These are phyloP conservation scores for Diaporthe ilicicola DNA, from an alignment of 2,329 filamentous ascomycete species.

Conservation along the genomic window DNA sequence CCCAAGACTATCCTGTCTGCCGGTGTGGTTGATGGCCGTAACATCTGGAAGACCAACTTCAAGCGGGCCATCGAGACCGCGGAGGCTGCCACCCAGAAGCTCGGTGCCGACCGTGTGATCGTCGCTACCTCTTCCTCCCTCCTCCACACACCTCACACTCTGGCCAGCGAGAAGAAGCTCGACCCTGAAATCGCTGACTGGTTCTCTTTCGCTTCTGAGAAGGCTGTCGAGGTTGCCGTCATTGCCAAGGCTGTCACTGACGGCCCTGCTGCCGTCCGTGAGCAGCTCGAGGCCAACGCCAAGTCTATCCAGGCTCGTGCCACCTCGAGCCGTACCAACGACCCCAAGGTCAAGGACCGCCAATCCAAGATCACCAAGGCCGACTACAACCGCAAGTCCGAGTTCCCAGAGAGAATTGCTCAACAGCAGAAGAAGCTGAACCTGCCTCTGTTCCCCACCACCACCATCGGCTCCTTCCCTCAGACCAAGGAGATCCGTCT, in stretches of 20 bases:
- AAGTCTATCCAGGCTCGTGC: slow-evolving; percentile 92
- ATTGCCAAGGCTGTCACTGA: slow-evolving; percentile 98
- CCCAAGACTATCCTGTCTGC: slow-evolving; percentile 90
- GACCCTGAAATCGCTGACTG: slow-evolving; percentile 92
- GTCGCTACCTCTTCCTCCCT: slow-evolving; percentile 97
- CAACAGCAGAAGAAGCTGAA: slow-evolving; percentile 93
- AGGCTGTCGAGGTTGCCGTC: slow-evolving; percentile 87
- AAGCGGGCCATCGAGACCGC: slow-evolving; percentile 91
- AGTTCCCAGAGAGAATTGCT: slow-evolving; percentile 84
- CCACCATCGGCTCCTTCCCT: slow-evolving; percentile 99
- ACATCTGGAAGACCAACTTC: slow-evolving; percentile 99
- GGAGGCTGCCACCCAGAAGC: slow-evolving; percentile 89
- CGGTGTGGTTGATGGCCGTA: slow-evolving; percentile 97
- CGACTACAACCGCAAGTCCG: slow-evolving; percentile 92
- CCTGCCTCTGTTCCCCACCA: slow-evolving; percentile 97
- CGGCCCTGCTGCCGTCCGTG: slow-evolving; percentile 84
- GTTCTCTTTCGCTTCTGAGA: slow-evolving; percentile 98
- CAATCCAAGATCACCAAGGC: slow-evolving; percentile 85
- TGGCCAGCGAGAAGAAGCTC: slow-evolving; percentile 98
- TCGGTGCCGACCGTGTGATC: slow-evolving; percentile 97
- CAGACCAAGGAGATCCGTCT: slow-evolving; percentile 99
- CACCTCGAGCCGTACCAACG: slow-evolving; percentile 93
- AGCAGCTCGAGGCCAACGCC: slow-evolving; percentile 95
- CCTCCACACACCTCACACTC: slow-evolving; percentile 97
- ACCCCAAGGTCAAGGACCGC: slow-evolving; percentile 96